These are phyloP conservation scores for Chiua sp. DNA, from an alignment of 1,284 basidiomycete genomes.

Conservation along the genomic window DNA sequence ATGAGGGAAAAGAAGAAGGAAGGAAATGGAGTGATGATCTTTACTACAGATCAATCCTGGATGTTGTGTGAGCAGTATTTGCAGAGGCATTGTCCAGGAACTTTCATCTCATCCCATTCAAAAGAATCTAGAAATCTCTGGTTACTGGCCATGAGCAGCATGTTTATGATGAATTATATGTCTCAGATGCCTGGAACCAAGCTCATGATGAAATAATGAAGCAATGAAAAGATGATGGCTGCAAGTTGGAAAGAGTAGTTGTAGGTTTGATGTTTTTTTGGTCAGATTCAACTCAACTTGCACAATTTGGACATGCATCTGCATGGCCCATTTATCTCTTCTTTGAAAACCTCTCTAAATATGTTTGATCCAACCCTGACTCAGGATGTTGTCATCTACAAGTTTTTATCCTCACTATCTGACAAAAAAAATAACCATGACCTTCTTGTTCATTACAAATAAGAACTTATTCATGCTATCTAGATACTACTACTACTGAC, in stretches of 20 bases:
- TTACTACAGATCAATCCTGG: neutral
- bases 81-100: neutral
- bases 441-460: neutral
- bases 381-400: constrained; percentile 7
- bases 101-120: neutral
- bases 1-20: neutral
- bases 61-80: neutral
- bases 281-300: neutral
- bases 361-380: neutral
- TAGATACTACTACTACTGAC: neutral
- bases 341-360: neutral
- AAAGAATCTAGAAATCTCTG: neutral
- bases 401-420: too few relatives aligned
- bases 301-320: neutral
- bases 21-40: neutral
- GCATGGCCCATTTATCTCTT: neutral
- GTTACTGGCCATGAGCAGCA: neutral
- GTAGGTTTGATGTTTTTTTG: neutral
- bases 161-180: neutral
- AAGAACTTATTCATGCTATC: neutral
- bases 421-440: constrained; percentile 1
- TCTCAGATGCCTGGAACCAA: neutral
- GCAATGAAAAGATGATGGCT: neutral
- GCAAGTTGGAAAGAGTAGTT: neutral
- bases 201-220: neutral